phyloP scores from a whole-genome alignment of 192 early-diverging fungal species.

The Chytriomyces sp. region DNA sequence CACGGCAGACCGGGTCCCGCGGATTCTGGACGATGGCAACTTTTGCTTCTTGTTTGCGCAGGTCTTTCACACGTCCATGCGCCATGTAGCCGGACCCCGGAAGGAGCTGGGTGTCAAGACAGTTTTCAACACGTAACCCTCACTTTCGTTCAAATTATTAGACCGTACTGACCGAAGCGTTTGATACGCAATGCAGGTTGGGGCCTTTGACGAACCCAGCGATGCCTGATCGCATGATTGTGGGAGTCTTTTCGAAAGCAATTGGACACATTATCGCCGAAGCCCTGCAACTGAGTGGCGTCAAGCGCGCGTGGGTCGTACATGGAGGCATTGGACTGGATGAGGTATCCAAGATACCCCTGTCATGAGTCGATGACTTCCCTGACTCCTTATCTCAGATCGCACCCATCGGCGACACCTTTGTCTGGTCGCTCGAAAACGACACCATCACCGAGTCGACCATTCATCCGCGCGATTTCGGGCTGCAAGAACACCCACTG shows the following conservation, averaged over 20 bases:
- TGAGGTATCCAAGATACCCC: constrained; percentile 59
- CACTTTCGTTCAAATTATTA: too few relatives aligned
- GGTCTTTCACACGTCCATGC: constrained; percentile 90
- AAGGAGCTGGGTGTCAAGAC: constrained; percentile 91
- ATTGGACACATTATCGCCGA: constrained; percentile 84
- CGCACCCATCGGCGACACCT: constrained; percentile 82
- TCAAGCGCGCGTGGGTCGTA: constrained; percentile 85
- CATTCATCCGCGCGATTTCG: constrained; percentile 82
- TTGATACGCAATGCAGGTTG: too few relatives aligned
- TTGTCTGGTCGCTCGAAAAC: constrained; percentile 81
- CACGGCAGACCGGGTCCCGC: constrained; percentile 64
- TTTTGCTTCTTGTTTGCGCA: constrained; percentile 95
- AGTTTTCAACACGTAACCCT: constrained; percentile 89
- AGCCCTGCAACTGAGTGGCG: constrained; percentile 76
- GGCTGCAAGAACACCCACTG: constrained; percentile 76
- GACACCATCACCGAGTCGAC: constrained; percentile 64
- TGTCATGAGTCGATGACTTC: neutral
- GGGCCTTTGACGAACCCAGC: constrained; percentile 93
- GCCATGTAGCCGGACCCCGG: constrained; percentile 68
- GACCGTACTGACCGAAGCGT: too few relatives aligned
- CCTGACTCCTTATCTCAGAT: constrained; percentile 51
- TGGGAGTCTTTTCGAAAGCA: constrained; percentile 84
- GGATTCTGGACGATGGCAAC: constrained; percentile 57
- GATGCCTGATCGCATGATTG: constrained; percentile 73
- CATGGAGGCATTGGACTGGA: constrained; percentile 89